Conservation (phyloP, 2,329 filamentous ascomycete species). For the Penicillium sp. region DNA sequence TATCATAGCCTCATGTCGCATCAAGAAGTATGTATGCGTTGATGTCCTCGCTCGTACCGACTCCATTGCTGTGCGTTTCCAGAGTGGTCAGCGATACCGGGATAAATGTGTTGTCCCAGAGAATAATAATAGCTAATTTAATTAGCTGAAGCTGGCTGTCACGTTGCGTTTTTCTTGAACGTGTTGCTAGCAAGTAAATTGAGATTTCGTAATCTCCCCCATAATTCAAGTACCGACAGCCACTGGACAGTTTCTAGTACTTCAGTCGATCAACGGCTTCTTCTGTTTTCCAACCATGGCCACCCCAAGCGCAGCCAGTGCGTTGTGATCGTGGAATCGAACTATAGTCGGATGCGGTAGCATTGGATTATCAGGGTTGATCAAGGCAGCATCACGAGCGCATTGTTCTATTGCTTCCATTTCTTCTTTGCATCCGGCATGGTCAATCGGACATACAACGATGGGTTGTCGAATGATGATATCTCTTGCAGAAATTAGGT, state of each 20-base stretch:
- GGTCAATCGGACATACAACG: constrained; percentile 91
- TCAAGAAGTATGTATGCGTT: background rate
- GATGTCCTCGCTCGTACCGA: background rate
- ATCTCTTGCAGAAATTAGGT: constrained; percentile 81
- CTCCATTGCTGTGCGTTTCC: background rate
- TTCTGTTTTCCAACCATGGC: constrained; percentile 59
- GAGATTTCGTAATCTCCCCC: background rate
- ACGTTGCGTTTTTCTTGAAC: background rate
- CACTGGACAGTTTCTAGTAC: too few species aligned
- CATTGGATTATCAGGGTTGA: constrained; percentile 88
- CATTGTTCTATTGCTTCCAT: constrained; percentile 98
- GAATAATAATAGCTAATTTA: background rate
- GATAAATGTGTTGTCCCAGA: background rate
- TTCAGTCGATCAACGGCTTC: constrained; percentile 64
- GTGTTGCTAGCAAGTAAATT: background rate
- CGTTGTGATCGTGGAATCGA: constrained; percentile 66
- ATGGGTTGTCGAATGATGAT: constrained; percentile 88
- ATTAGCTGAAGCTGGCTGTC: background rate
- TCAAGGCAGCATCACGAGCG: constrained; percentile 82
- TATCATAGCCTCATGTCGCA: background rate
- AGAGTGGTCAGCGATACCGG: background rate
- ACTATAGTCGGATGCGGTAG: constrained; percentile 83
- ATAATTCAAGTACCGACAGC: background rate
- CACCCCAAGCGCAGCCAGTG: constrained; percentile 58
- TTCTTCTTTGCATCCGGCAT: constrained; percentile 93